These are phyloP conservation scores for Candida ulmi DNA, from an alignment of 805 yeast species.

Conservation along the genomic window DNA sequence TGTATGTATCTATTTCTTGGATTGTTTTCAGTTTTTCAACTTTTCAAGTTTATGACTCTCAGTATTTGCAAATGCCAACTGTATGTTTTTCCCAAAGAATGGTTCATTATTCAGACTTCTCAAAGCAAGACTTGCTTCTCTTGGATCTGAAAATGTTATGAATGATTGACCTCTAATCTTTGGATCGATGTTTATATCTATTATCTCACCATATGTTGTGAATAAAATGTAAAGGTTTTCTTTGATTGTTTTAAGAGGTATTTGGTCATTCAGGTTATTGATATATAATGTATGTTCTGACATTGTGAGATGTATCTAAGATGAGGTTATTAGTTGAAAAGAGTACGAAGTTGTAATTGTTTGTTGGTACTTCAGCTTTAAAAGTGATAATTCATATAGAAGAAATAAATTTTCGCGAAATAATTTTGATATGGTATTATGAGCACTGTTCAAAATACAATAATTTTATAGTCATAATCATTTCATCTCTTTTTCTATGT, in stretches of 20 bases:
- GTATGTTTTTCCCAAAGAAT: conserved; percentile 49
- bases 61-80: conserved; percentile 36
- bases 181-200: conserved; percentile 42
- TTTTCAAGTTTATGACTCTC: conserved; percentile 21
- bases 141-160: conserved; percentile 41
- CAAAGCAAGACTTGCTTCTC: conserved; percentile 48
- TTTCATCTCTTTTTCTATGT: too few relatives aligned
- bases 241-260: conserved; percentile 38
- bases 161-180: conserved; percentile 65
- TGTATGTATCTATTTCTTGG: too few relatives aligned
- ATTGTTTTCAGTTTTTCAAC: conserved; percentile 16
- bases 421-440: too few relatives aligned
- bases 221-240: conserved; percentile 54
- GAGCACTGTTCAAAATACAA: too few relatives aligned
- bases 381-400: too few relatives aligned
- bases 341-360: not conserved
- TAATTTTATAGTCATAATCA: too few relatives aligned
- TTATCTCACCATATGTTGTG: conserved; percentile 59
- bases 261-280: conserved; percentile 53
- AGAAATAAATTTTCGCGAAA: too few relatives aligned
- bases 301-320: not conserved
- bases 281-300: conserved; percentile 46
- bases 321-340: too few relatives aligned
- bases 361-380: not conserved
- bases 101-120: conserved; percentile 38